Base-by-base conservation (phyloP, 495 filamentous ascomycete genomes). In the Neurospora tetrasperma region DNA sequence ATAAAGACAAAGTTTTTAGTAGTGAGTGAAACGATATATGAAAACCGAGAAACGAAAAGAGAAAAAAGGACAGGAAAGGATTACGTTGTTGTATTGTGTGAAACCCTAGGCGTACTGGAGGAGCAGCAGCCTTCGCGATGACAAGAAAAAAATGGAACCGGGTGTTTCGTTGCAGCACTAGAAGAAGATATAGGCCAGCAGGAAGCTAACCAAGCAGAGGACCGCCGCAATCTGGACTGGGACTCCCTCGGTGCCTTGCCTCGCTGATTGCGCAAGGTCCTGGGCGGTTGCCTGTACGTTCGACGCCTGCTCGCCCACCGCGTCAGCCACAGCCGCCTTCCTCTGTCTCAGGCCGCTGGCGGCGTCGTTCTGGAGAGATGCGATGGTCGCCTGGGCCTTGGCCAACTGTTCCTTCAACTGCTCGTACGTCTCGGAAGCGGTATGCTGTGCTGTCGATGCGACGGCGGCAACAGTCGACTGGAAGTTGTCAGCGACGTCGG, bases 131-230 rank as follows among this genome's bases (percentile, higher is more conserved):
- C 54, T 18, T 62, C 27, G 27, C 54, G 2, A 62, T 35, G 54
- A 62, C 14, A 6, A 38, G 4, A 38, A 9, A 14, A 62, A 62
- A 62, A 16, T 35, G 12, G 54, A 62, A 38, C 4, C 54, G 23
- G 54, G 54, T 62, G 54, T 31, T 35, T 62, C 54, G 14, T 70
- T 31, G 27, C 27, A 31, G 23, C 10, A 38, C 54, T 89, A 99
- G 80, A 98, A 98, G 82, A 99, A 92, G 77, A 97, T 87, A 81
- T 97, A 99, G 3, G 93, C 96, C 76, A 98, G 86, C 79, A 99
- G 83, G 84, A 99, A 99, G 83, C 93, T 91, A 72, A 95, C 73
- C 80, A 99, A 84, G 77, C 96, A 98, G 69, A 99, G 84, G 16
- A 85, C 85, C 31, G 96, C 96, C 70, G 91, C 91, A 70, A 93